Evolutionary conservation across 163 green algal genomes (phyloP), one percentile per base, ranked within the genome.

Genomic region (Smithsoniella earleae): DNA sequence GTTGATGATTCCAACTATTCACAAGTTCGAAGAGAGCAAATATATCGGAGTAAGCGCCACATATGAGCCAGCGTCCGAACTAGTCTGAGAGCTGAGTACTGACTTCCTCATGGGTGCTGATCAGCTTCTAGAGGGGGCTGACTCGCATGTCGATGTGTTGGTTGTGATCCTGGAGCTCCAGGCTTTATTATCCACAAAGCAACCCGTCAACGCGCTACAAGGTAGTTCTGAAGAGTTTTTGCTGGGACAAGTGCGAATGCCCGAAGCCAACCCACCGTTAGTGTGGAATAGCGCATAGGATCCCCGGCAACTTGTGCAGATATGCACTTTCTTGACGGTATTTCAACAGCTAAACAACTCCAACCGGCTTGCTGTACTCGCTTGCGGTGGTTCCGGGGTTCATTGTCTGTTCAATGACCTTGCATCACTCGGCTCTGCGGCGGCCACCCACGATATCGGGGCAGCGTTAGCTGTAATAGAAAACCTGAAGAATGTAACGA

Each of bases 151-250:
- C 5, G 58, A 69, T 69, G 58, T 69, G n/a, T 31, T 69, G 5
- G 58, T 69, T 16, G n/a, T 69, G n/a, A 69, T 69, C 25, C 25
- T 69, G 18, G 58, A 69, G 2, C 31, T 34, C n/a, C 58, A 69
- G 1, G 34, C 40, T 13, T 49, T 49, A 10, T 49, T 38, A 6
- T 69, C n/a, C 58, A 69, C n/a, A 37, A 69, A 69, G 27, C 3
- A 34, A 13, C 34, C 28, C 58, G 22, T 33, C 16, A 36, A 36
- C 6, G 18, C 22, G 58, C 27, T 34, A 43, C 13, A 33, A 22
- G n/a, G 16, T 65, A 6, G 33, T 28, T 33, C 20, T 65, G 20
- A 13, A 33, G n/a, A 8, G 25, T 13, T 6, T 65, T 65, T n/a
- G n/a, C 20, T 65, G 52, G 52, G n/a, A 65, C 52, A 65, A 13